phyloP scores from a whole-genome alignment of 2,329 filamentous ascomycete genomes.

The Neopestalotiopsis sp. region DNA sequence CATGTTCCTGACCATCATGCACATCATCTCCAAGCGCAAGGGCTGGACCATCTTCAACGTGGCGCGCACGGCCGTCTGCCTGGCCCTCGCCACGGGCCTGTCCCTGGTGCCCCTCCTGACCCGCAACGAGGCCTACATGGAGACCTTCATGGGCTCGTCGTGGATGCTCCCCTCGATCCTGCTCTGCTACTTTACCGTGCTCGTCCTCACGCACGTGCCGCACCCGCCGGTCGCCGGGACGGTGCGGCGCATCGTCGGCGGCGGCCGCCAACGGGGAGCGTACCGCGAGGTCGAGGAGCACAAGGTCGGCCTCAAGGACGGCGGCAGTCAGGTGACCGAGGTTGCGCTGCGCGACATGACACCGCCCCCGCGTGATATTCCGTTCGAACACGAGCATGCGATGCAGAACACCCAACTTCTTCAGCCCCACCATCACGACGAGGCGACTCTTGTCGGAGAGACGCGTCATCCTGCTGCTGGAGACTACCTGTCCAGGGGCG shows the following conservation, averaged over 20 bases:
- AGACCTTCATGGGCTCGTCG: conserved; percentile 28
- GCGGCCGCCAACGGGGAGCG: neutral
- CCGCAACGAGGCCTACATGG: conserved; percentile 22
- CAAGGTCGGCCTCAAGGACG: neutral
- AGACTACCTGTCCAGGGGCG: neutral
- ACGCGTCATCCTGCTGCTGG: neutral
- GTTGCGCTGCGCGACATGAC: neutral
- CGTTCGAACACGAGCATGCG: neutral
- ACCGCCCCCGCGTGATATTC: neutral
- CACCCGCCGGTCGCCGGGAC: conserved; percentile 20
- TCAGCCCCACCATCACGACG: neutral
- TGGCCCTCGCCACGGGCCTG: conserved; percentile 29
- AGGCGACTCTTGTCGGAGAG: neutral
- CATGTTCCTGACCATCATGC: conserved; percentile 35
- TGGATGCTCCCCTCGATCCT: conserved; percentile 37
- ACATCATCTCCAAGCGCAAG: conserved; percentile 33
- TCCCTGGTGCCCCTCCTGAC: conserved; percentile 29
- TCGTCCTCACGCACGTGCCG: conserved; percentile 27
- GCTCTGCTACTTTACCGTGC: conserved; percentile 31
- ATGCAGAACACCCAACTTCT: neutral
- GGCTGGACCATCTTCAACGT: conserved; percentile 38
- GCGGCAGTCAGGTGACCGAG: no score
- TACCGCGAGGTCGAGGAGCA: conserved; percentile 17
- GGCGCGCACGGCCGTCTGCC: conserved; percentile 29
- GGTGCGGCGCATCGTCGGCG: neutral